Conservation (phyloP, 2,329 filamentous ascomycete genomes). For the Botrytis galanthina region DNA sequence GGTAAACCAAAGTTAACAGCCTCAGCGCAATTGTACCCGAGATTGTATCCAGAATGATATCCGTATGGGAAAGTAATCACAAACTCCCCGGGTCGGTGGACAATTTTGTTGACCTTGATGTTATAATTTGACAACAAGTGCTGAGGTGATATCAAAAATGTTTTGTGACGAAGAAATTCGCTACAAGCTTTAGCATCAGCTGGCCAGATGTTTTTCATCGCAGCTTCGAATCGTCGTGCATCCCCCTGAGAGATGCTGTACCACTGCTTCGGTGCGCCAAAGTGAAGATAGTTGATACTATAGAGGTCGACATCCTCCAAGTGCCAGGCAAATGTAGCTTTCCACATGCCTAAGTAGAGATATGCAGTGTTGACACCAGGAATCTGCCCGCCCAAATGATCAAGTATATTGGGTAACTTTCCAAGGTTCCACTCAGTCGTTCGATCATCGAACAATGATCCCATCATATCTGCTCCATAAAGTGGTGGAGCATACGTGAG, state of each 20-base stretch:
- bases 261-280: slow-evolving; percentile 98
- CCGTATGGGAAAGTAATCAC: slow-evolving; percentile 98
- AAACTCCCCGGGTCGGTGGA: slow-evolving; percentile 95
- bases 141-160: slow-evolving; percentile 90
- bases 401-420: slow-evolving; percentile 87
- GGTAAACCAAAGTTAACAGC: slow-evolving; percentile 98
- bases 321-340: slow-evolving; percentile 98
- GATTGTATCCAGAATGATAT: slow-evolving; percentile 96
- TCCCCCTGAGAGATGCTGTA: slow-evolving; percentile 98
- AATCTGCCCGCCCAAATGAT: slow-evolving; percentile 91
- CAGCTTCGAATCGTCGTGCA: slow-evolving; percentile 85
- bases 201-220: slow-evolving; percentile 95
- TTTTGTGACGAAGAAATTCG: slow-evolving; percentile 96
- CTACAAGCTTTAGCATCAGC: slow-evolving; percentile 92
- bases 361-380: slow-evolving; percentile 98
- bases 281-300: slow-evolving; percentile 99
- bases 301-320: slow-evolving; percentile 97
- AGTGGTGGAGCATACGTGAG: slow-evolving; percentile 91
- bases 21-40: slow-evolving; percentile 98
- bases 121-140: slow-evolving; percentile 84
- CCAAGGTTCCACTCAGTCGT: slow-evolving; percentile 91
- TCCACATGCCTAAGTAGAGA: slow-evolving; percentile 99
- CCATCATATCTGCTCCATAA: slow-evolving; percentile 95
- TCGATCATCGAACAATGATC: slow-evolving; percentile 85
- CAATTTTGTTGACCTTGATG: slow-evolving; percentile 93